Evolutionary conservation across 2,329 filamentous ascomycete genomes (phyloP), one percentile per base, ranked within the genome.

Genomic region (Decorospora gaudefroyi): DNA sequence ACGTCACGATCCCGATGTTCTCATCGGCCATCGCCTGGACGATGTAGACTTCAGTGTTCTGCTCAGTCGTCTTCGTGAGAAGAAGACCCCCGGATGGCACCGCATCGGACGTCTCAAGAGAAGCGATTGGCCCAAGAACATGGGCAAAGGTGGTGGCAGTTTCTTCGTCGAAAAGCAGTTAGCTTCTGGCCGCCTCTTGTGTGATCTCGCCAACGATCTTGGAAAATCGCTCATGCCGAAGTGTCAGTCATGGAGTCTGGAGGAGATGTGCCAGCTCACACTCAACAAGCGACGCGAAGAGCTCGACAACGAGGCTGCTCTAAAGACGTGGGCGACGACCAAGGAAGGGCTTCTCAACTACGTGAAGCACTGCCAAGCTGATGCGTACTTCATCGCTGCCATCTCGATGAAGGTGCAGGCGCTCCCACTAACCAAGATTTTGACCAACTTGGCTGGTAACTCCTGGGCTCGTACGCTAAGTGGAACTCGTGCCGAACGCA

Each of bases 171-270:
- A 99, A 70, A 85, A 92, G 46, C 89, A 96, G 65, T 73, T 99
- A 43, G 86, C 96, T 55, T 83, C 91, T 50, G 93, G 93, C 27
- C 86, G 93, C 59, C 76, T 99, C 48, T 81, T 97, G 43, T 97
- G 93, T 68, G 93, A 99, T 74, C 77, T 97, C 47, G 90, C 87
- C 45, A 99, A 99, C 68, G 93, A 99, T 59, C 88, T 95, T 64
- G 93, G 93, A 70, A 97, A 96, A 76, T 96, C 92, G 8, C 82
- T 90, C 55, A 97, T 97, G 92, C 85, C 82, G 61, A 96, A 95
- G 74, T 99, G 93, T 70, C 92, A 96, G 71, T 95, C 91, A 3
- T 99, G 93, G 93, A 96, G 88, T 69, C 78, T 99, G 70, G 95
- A 92, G 2, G 93, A 99, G 71, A 99, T 99, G 91, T 95, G 90